These are phyloP conservation scores for Leccinum fallax DNA, from an alignment of 1,284 basidiomycete species.

Conservation along the genomic window DNA sequence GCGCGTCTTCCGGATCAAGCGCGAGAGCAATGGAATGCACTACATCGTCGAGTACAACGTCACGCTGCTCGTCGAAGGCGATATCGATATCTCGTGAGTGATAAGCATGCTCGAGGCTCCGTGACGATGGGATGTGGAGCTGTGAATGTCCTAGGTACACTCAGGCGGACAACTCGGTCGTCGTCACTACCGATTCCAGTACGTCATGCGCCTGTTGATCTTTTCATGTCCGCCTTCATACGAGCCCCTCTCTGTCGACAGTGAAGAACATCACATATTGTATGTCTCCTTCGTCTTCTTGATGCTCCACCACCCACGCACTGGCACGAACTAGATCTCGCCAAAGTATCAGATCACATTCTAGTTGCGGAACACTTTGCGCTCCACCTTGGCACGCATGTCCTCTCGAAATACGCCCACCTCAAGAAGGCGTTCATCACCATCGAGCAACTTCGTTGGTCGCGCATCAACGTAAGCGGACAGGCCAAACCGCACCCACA, in stretches of 20 bases:
- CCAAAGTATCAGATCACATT: conserved; percentile 85
- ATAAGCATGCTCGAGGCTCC: background rate
- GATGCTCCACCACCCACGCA: background rate
- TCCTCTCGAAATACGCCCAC: conserved; percentile 85
- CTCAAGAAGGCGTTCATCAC: conserved; percentile 76
- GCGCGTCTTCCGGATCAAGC: conserved; percentile 82
- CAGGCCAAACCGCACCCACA: conserved; percentile 67
- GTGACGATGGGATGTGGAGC: background rate
- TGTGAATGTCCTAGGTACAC: conserved; percentile 60
- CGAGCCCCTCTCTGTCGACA: conserved; percentile 29
- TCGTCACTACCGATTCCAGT: conserved; percentile 91
- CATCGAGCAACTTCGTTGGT: conserved; percentile 85
- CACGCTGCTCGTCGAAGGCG: conserved; percentile 77
- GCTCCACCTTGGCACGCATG: conserved; percentile 82
- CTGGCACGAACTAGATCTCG: conserved; percentile 60
- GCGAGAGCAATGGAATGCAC: conserved; percentile 61
- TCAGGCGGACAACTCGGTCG: conserved; percentile 79
- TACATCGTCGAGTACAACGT: conserved; percentile 84
- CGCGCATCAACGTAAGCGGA: conserved; percentile 65
- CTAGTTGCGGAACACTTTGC: conserved; percentile 86
- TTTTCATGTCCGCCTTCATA: background rate
- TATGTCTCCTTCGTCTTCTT: conserved; percentile 37
- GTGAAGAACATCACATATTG: conserved; percentile 95
- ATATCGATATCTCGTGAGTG: conserved; percentile 66
- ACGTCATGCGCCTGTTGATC: conserved; percentile 31